These are phyloP conservation scores for Pogostemon cablin DNA, from an alignment of 257 asterid species.

Conservation along the genomic window DNA sequence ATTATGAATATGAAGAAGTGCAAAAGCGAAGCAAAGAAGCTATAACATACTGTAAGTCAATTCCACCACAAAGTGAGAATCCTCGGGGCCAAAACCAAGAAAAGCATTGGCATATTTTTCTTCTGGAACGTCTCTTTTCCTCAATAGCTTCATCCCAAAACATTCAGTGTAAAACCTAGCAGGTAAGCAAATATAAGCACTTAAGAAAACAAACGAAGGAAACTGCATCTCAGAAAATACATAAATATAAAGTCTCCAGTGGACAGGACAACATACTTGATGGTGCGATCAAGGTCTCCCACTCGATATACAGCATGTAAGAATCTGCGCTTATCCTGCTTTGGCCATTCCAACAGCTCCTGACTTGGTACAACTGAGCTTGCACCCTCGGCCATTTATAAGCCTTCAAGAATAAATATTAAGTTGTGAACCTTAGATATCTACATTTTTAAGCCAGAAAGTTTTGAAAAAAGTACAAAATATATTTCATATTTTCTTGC, in stretches of 20 bases:
- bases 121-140: conserved; percentile 90
- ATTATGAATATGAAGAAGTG: not conserved
- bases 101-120: conserved; percentile 96
- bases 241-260: conserved; percentile 15
- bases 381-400: conserved; percentile 69
- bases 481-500: not conserved
- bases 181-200: conserved; percentile 24
- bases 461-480: not conserved
- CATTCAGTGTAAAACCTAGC: conserved; percentile 90
- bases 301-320: conserved; percentile 95
- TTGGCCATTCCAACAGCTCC: conserved; percentile 91
- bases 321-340: conserved; percentile 80
- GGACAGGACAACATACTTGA: conserved; percentile 58
- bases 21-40: not conserved
- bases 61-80: conserved; percentile 85
- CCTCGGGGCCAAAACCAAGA: conserved; percentile 99
- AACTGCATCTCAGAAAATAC: conserved; percentile 18
- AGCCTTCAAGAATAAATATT: too few species aligned
- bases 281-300: conserved; percentile 95
- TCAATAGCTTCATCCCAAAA: conserved; percentile 88
- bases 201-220: conserved; percentile 8
- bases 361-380: conserved; percentile 52
- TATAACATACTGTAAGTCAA: conserved; percentile 85
- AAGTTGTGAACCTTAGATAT: not conserved
- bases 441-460: conserved; percentile 29